A percentile compares a stretch with the other conserved stretches of the same genome.
phyloP scores from a whole-genome alignment of 306 rosid species.

The Malus orientalis region DNA sequence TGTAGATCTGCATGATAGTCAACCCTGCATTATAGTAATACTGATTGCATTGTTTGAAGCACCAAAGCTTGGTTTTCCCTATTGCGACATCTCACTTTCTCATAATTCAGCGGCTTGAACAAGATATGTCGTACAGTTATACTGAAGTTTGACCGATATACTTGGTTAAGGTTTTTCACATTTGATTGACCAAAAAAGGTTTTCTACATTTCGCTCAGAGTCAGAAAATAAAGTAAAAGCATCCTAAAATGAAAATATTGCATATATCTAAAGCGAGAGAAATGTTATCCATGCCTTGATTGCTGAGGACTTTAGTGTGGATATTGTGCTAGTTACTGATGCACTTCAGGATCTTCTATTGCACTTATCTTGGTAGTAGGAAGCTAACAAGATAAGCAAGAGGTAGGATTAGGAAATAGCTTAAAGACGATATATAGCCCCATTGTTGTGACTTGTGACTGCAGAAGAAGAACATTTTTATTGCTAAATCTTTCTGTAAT shows the following conservation, averaged over 20 bases:
- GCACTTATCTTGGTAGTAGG: neutral
- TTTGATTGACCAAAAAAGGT: neutral
- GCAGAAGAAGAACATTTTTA: neutral
- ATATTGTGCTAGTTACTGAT: neutral
- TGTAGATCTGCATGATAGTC: neutral
- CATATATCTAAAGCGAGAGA: neutral
- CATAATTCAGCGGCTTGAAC: constrained; percentile 6
- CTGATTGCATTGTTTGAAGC: neutral
- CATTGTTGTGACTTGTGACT: neutral
- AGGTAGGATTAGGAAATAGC: neutral
- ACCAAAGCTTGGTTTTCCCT: neutral
- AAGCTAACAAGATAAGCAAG: neutral
- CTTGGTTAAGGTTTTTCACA: neutral
- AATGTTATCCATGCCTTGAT: neutral
- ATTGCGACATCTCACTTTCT: neutral
- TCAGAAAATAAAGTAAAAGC: neutral
- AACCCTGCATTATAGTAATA: neutral
- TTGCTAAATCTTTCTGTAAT: neutral
- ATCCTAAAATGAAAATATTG: neutral
- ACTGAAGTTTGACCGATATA: neutral
- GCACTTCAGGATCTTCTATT: neutral
- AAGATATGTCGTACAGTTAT: neutral
- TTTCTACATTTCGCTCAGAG: too few relatives aligned
- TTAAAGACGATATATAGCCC: neutral
- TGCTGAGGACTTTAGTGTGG: neutral